Conservation (phyloP, 306 rosid genomes). For the Ormosia semicastrata region DNA sequence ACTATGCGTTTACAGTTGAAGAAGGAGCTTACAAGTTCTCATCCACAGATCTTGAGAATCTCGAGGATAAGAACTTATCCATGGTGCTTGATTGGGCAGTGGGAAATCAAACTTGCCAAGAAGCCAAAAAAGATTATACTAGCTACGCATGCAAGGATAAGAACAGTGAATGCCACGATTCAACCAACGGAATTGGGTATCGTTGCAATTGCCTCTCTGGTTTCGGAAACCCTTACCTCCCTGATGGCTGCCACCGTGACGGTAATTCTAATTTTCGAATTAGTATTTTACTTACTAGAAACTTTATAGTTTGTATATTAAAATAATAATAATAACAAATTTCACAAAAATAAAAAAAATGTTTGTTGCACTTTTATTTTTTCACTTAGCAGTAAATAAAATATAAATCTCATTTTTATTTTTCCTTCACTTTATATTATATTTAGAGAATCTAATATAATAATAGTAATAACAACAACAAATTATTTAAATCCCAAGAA, state of each 20-base stretch:
- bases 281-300: too few relatives aligned
- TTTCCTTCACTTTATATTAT: too few relatives aligned
- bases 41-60: neutral
- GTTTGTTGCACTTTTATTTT: too few relatives aligned
- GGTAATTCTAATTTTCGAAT: neutral
- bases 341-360: too few relatives aligned
- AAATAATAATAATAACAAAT: too few relatives aligned
- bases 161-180: conserved; percentile 16
- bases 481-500: too few relatives aligned
- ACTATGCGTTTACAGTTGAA: neutral
- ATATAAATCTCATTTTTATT: too few relatives aligned
- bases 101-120: conserved; percentile 12
- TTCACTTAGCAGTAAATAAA: too few relatives aligned
- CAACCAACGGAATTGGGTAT: conserved; percentile 34
- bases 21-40: neutral
- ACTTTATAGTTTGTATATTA: too few relatives aligned
- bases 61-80: neutral
- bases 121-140: neutral
- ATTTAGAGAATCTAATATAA: too few relatives aligned
- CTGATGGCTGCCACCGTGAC: neutral
- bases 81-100: conserved; percentile 40
- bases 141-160: conserved; percentile 30
- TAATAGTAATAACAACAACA: too few relatives aligned
- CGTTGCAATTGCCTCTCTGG: conserved; percentile 22
- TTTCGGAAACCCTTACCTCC: conserved; percentile 14